These are phyloP conservation scores for Parmelia sp. DNA, from an alignment of 495 filamentous ascomycete genomes.

Conservation along the genomic window DNA sequence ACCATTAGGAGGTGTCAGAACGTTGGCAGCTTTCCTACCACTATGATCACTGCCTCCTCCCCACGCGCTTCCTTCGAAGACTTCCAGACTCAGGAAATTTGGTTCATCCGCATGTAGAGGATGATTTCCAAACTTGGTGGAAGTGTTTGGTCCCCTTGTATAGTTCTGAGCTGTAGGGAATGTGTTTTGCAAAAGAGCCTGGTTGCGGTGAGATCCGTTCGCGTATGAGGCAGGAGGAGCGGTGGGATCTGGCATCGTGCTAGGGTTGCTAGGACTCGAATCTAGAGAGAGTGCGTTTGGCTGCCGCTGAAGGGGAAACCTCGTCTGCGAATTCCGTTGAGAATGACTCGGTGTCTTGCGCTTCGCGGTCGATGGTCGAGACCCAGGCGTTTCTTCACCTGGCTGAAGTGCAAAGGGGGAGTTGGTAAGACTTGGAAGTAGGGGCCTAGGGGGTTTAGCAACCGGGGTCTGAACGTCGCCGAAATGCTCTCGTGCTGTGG, in stretches of 20 bases:
- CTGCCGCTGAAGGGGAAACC: conserved; percentile 8
- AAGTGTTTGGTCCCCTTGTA: conserved; percentile 8
- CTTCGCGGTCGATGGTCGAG: conserved; percentile 22
- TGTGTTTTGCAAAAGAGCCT: neutral
- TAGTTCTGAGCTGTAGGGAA: neutral
- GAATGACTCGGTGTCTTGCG: conserved; percentile 15
- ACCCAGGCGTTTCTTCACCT: conserved; percentile 30
- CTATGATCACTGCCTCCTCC: conserved; percentile 20
- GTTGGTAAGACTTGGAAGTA: conserved; percentile 45
- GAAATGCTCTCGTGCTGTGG: conserved; percentile 17
- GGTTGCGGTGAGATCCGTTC: conserved; percentile 5
- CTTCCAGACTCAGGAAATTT: conserved; percentile 21
- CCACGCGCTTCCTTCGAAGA: conserved; percentile 1
- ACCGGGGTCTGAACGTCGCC: conserved; percentile 17
- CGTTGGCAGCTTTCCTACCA: neutral
- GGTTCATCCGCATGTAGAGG: conserved; percentile 9
- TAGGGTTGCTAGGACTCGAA: conserved; percentile 18
- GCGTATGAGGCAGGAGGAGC: neutral
- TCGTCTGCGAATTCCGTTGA: conserved; percentile 16
- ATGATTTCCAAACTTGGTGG: conserved; percentile 2
- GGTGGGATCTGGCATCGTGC: conserved; percentile 23
- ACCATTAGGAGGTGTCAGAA: conserved; percentile 39
- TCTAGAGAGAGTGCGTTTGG: neutral
- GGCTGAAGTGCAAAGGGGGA: conserved; percentile 34
- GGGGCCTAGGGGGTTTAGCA: conserved; percentile 23